phyloP scores from a whole-genome alignment of 176 grass and related monocot genomes.

The Urochloa ruziziensis region DNA sequence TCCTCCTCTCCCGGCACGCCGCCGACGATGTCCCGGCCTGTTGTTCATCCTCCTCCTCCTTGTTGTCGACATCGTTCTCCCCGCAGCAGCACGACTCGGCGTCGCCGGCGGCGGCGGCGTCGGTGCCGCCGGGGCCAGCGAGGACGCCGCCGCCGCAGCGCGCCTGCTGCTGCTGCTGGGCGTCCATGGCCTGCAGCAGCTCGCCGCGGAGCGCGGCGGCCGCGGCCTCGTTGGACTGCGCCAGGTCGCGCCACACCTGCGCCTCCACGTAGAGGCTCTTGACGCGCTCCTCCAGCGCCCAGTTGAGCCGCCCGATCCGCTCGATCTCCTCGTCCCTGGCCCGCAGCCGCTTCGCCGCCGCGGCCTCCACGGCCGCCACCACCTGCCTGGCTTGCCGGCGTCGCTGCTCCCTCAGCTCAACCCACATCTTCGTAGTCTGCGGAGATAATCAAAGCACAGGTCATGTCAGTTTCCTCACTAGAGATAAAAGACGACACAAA shows the following conservation, averaged over 20 bases:
- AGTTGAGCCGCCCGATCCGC: slow-evolving; percentile 45
- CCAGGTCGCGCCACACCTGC: slow-evolving; percentile 68
- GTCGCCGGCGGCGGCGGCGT: not conserved
- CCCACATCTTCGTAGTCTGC: slow-evolving; percentile 55
- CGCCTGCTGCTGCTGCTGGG: slow-evolving; percentile 14
- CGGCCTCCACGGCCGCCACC: slow-evolving; percentile 31
- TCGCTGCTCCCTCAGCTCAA: slow-evolving; percentile 48
- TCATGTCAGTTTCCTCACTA: not conserved
- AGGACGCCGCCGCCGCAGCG: not conserved
- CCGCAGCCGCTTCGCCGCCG: slow-evolving; percentile 48
- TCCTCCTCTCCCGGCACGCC: not conserved
- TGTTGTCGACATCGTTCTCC: not conserved
- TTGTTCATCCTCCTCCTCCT: not conserved
- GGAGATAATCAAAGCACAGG: not conserved
- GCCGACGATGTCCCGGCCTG: not conserved
- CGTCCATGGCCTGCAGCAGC: slow-evolving; percentile 50
- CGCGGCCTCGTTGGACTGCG: slow-evolving; percentile 55
- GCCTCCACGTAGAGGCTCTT: slow-evolving; percentile 49
- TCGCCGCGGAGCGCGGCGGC: slow-evolving; percentile 48
- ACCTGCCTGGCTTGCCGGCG: slow-evolving; percentile 33
- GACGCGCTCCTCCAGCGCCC: slow-evolving; percentile 56
- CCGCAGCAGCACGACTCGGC: slow-evolving; percentile 78
- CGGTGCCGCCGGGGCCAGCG: not conserved
- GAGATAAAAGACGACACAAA: no score
- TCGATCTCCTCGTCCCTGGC: slow-evolving; percentile 63